Conservation (phyloP, 2,329 filamentous ascomycete genomes). For the Acephala macrosclerotiorum region DNA sequence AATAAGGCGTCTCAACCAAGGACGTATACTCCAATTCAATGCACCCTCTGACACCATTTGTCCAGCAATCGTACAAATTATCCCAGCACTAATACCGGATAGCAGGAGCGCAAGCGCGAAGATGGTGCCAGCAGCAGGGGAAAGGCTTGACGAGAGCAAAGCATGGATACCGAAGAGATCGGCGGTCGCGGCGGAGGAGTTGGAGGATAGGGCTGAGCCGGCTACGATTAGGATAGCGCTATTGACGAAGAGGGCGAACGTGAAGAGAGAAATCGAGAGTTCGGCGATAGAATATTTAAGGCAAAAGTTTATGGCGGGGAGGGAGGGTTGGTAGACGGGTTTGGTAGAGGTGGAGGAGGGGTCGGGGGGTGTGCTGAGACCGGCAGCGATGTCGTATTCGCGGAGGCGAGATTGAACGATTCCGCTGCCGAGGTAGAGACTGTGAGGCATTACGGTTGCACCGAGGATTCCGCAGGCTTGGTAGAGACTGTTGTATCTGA, state of each 20-base stretch:
- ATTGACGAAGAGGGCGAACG: slow-evolving; percentile 86
- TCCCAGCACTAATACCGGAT: slow-evolving; percentile 81
- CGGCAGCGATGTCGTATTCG: slow-evolving; percentile 66
- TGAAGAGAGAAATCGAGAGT: slow-evolving; percentile 75
- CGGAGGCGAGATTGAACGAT: slow-evolving; percentile 72
- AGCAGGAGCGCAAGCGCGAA: slow-evolving; percentile 84
- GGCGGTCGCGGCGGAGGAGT: slow-evolving; percentile 64
- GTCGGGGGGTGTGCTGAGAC: too few species aligned
- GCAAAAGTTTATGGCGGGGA: slow-evolving; percentile 75
- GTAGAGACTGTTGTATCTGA: slow-evolving; percentile 56
- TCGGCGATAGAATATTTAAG: slow-evolving; percentile 78
- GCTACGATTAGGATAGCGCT: slow-evolving; percentile 83
- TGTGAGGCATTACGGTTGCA: slow-evolving; percentile 78
- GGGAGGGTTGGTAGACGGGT: slow-evolving; percentile 72
- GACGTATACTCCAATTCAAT: slow-evolving; percentile 74
- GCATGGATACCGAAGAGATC: slow-evolving; percentile 86
- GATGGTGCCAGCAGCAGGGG: slow-evolving; percentile 78
- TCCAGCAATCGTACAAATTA: slow-evolving; percentile 88
- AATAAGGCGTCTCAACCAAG: slow-evolving; percentile 80
- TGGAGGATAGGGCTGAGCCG: slow-evolving; percentile 75
- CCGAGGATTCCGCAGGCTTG: slow-evolving; percentile 80
- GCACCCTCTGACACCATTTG: slow-evolving; percentile 91
- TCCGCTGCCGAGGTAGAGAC: slow-evolving; percentile 72
- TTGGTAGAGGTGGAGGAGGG: slow-evolving; percentile 55
- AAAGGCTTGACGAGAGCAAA: slow-evolving; percentile 71